Percentiles rank a stretch among this genome's conserved stretches.
Conservation (phyloP, 192 early-diverging fungal species). For the Podila horticola region DNA sequence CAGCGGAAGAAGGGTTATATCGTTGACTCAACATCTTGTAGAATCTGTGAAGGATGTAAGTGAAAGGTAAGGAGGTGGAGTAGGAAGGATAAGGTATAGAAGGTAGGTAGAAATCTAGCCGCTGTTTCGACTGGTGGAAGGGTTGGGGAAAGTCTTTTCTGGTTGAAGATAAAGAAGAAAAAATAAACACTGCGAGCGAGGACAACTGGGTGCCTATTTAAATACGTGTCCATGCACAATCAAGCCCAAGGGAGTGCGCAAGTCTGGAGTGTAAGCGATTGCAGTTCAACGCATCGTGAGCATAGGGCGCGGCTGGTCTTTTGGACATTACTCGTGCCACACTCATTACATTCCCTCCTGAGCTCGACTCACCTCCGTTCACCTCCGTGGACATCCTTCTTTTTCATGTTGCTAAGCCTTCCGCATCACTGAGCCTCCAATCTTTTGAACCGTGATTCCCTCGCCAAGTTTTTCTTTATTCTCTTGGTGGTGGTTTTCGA, state of each 20-base stretch:
- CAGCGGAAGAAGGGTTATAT: constrained; percentile 8
- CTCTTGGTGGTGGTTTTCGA: not conserved
- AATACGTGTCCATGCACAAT: too few relatives aligned
- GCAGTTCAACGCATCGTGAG: too few relatives aligned
- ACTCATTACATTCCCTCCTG: too few relatives aligned
- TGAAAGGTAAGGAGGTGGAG: not conserved
- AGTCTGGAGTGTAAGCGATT: too few relatives aligned
- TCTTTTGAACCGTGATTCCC: not conserved
- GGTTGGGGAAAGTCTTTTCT: too few relatives aligned
- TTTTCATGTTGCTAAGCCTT: not conserved
- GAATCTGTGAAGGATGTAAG: not conserved
- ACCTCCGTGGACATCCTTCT: too few relatives aligned
- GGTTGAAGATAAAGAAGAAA: not conserved
- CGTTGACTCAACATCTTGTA: constrained; percentile 17
- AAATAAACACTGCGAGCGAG: not conserved
- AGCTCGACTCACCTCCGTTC: too few relatives aligned
- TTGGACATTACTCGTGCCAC: too few relatives aligned
- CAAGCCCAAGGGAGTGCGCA: too few relatives aligned
- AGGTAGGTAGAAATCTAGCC: too few relatives aligned
- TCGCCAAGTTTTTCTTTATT: not conserved
- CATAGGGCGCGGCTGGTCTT: too few relatives aligned
- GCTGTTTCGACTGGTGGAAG: too few relatives aligned
- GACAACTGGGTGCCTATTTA: not conserved
- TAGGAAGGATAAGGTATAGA: not conserved
- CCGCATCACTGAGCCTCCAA: not conserved